Conservation (phyloP, 805 yeast genomes). For the Candida berthetii region DNA sequence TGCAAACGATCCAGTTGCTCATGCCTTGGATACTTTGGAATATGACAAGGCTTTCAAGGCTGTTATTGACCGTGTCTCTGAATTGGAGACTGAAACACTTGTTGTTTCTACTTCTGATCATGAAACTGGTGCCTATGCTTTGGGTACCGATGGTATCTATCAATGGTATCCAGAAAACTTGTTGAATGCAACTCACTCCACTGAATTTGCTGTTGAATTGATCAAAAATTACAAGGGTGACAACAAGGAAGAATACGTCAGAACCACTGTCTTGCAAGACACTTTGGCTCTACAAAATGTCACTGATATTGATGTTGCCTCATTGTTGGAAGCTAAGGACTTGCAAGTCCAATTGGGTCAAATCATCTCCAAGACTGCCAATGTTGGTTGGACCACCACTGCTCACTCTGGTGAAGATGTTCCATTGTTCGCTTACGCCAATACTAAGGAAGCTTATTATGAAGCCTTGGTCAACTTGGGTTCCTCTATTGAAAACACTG, state of each 20-base stretch:
- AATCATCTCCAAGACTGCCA: conserved; percentile 69
- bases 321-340: conserved; percentile 22
- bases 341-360: conserved; percentile 46
- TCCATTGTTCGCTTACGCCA: conserved; percentile 75
- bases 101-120: conserved; percentile 85
- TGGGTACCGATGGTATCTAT: conserved; percentile 79
- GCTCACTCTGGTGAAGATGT: conserved; percentile 96
- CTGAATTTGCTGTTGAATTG: conserved; percentile 56
- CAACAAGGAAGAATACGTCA: conserved; percentile 38
- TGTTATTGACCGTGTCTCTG: conserved; percentile 61
- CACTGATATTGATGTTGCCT: conserved; percentile 43
- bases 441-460: conserved; percentile 39
- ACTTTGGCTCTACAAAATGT: conserved; percentile 58
- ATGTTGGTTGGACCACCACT: conserved; percentile 92
- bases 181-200: conserved; percentile 60
- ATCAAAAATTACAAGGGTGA: conserved; percentile 29
- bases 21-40: conserved; percentile 81
- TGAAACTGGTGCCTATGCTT: conserved; percentile 88
- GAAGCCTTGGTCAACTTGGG: conserved; percentile 43
- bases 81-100: conserved; percentile 68
- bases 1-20: conserved; percentile 89
- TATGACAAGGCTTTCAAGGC: conserved; percentile 76
- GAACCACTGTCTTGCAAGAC: conserved; percentile 43
- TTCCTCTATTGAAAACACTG: conserved; percentile 85
- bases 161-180: conserved; percentile 80